These are phyloP conservation scores for Camellia lanceoleosa DNA, from an alignment of 148 eudicot species.

Conservation along the genomic window DNA sequence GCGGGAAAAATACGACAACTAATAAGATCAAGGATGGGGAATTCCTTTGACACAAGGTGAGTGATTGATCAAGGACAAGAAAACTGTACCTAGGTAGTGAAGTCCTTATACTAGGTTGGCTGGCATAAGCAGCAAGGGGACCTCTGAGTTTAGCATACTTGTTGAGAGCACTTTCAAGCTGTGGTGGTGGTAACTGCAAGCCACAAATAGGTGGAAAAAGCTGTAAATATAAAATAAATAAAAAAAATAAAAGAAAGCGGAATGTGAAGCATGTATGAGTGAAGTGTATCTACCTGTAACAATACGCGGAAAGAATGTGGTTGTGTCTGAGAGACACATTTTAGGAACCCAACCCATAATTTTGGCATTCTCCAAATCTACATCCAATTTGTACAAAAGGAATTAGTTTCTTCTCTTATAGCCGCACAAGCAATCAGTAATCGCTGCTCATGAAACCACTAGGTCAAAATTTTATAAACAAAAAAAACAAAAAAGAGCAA, in stretches of 20 bases:
- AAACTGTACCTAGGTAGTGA: slow-evolving; percentile 68
- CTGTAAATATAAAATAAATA: background rate
- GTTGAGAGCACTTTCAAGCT: slow-evolving; percentile 89
- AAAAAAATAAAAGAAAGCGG: background rate
- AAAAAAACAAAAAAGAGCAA: slow-evolving; percentile 4
- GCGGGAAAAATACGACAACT: background rate
- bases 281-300: slow-evolving; percentile 54
- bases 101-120: slow-evolving; percentile 55
- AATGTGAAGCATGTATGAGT: slow-evolving; percentile 2
- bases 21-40: background rate
- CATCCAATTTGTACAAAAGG: slow-evolving; percentile 8
- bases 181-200: slow-evolving; percentile 83
- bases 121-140: slow-evolving; percentile 70
- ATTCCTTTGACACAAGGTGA: background rate
- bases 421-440: slow-evolving; percentile 1
- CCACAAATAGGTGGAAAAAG: slow-evolving; percentile 1
- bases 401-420: slow-evolving; percentile 16
- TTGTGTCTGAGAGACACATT: slow-evolving; percentile 91
- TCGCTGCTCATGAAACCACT: background rate
- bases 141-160: slow-evolving; percentile 72
- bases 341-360: slow-evolving; percentile 92
- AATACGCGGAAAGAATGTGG: slow-evolving; percentile 88
- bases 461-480: background rate
- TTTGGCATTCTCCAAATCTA: slow-evolving; percentile 96
- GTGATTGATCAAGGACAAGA: background rate